phyloP scores from a whole-genome alignment of 352 stramenopile species.

The Blastocystis sp. region DNA sequence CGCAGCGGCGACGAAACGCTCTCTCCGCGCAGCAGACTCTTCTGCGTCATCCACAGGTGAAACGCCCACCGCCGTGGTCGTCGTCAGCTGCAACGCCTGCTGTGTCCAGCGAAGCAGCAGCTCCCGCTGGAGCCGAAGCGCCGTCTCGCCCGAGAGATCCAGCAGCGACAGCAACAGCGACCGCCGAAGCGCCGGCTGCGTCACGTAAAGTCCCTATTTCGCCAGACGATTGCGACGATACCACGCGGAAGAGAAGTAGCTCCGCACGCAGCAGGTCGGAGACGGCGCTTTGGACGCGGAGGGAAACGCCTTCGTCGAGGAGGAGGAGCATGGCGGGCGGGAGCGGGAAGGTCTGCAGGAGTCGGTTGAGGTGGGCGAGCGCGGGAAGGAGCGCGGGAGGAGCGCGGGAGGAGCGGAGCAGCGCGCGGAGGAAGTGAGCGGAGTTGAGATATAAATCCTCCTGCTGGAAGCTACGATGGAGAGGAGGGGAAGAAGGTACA shows the following conservation, averaged over 20 bases:
- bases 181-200: background rate
- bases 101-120: background rate
- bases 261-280: background rate
- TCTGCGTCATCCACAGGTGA: no score
- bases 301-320: background rate
- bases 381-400: background rate
- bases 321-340: background rate
- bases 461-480: background rate
- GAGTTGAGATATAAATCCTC: background rate
- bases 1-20: background rate
- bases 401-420: background rate
- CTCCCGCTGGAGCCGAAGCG: no score
- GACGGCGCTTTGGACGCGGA: no score
- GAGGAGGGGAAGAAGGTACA: no score
- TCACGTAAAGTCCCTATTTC: background rate
- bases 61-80: background rate
- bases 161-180: background rate
- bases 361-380: background rate
- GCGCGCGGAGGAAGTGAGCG: background rate
- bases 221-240: background rate
- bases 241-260: background rate
- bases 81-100: background rate
- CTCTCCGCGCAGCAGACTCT: background rate
- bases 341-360: background rate
- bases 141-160: no score